These are phyloP conservation scores for Talaromyces piceae DNA, from an alignment of 2,329 filamentous ascomycete species.

Conservation along the genomic window DNA sequence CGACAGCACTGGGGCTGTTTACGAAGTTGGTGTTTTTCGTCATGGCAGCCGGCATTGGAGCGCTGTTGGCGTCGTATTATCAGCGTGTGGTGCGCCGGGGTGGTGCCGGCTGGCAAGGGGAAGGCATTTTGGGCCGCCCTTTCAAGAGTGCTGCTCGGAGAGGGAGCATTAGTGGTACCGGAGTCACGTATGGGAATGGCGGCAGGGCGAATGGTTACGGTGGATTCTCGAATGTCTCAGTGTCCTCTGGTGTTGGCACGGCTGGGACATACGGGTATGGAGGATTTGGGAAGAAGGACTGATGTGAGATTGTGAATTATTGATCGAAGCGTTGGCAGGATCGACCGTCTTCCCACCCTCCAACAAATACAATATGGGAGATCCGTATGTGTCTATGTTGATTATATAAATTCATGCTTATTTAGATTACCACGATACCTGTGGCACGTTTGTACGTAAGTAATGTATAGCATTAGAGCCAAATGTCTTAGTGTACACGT, in stretches of 20 bases:
- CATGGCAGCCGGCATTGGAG: slow-evolving; percentile 29
- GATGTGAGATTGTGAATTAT: slow-evolving; percentile 14
- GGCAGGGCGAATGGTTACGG: slow-evolving; percentile 50
- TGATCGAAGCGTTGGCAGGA: not conserved
- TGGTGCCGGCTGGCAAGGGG: slow-evolving; percentile 19
- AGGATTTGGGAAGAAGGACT: slow-evolving; percentile 39
- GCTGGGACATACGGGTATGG: slow-evolving; percentile 27
- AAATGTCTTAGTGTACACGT: not conserved
- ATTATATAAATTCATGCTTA: not conserved
- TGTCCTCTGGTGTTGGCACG: slow-evolving; percentile 13
- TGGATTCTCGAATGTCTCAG: slow-evolving; percentile 37
- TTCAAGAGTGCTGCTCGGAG: slow-evolving; percentile 26
- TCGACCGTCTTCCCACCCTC: too few relatives aligned
- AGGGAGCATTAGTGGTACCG: slow-evolving; percentile 44
- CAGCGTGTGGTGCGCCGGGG: slow-evolving; percentile 23
- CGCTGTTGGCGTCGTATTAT: slow-evolving; percentile 30
- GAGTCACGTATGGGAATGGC: slow-evolving; percentile 48
- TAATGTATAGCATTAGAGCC: not conserved
- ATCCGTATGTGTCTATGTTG: not conserved
- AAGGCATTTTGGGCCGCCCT: slow-evolving; percentile 43
- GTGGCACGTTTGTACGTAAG: not conserved
- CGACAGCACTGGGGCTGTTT: slow-evolving; percentile 17
- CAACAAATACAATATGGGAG: not conserved
- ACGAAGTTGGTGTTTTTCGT: slow-evolving; percentile 28
- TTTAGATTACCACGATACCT: not conserved